Evolutionary conservation across 2,329 filamentous ascomycete genomes (phyloP).

Genomic region (Talaromyces sp.): DNA sequence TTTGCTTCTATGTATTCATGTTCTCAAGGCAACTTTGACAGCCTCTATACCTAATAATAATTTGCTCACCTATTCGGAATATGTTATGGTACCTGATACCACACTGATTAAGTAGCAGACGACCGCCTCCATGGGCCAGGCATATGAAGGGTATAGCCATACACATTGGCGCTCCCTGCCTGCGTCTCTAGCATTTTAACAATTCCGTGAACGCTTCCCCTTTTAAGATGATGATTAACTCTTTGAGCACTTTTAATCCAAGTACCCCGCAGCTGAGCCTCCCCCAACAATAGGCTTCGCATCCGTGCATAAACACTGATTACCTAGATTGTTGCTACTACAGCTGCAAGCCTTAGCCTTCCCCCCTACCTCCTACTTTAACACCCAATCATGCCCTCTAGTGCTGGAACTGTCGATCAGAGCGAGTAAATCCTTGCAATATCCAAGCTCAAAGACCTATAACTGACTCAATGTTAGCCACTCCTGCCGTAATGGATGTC

Average conservation of each 20-base stretch:
- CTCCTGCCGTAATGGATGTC: neutral
- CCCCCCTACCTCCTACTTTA: no score
- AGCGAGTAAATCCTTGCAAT: neutral
- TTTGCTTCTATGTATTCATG: slow-evolving; percentile 7
- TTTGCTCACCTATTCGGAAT: neutral
- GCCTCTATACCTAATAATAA: neutral
- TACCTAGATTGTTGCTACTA: no score
- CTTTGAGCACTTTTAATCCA: neutral
- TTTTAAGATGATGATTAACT: no score
- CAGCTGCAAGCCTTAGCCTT: no score
- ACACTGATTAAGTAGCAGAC: no score
- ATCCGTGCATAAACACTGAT: neutral
- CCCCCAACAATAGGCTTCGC: neutral
- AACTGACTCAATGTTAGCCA: neutral
- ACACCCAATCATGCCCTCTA: no score
- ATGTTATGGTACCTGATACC: no score
- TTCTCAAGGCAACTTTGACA: neutral
- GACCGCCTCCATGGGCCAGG: no score
- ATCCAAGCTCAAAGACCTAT: neutral
- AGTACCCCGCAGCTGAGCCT: neutral
- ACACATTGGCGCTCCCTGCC: neutral
- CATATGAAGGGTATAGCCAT: no score
- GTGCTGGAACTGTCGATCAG: no score
- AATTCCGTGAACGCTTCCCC: neutral
- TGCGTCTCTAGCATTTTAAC: neutral